Evolutionary conservation across 495 filamentous ascomycete species (phyloP).

Genomic region (Penicillium angulare): DNA sequence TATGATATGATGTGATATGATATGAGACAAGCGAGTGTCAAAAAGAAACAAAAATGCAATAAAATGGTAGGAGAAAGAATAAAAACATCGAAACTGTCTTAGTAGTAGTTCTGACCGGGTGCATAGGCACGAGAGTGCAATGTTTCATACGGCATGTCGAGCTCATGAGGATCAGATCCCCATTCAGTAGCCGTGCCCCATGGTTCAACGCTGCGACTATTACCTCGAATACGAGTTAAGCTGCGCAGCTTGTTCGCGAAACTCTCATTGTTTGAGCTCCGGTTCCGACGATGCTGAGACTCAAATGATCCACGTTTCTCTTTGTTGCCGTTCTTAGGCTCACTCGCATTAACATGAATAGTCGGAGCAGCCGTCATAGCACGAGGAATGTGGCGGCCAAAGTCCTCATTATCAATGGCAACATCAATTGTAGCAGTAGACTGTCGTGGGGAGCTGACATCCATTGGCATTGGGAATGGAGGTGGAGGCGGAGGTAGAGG

Average conservation of each 20-base stretch:
- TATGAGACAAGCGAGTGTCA: neutral
- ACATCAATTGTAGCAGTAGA: conserved; percentile 66
- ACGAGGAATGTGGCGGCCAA: conserved; percentile 36
- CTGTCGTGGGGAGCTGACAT: conserved; percentile 36
- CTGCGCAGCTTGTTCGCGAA: conserved; percentile 62
- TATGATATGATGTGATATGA: neutral
- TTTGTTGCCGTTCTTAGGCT: conserved; percentile 14
- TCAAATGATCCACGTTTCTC: conserved; percentile 47
- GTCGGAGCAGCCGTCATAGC: conserved; percentile 43
- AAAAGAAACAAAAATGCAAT: neutral
- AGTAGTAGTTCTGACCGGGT: neutral
- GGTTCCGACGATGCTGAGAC: conserved; percentile 67
- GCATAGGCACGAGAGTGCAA: conserved; percentile 14
- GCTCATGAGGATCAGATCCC: conserved; percentile 10
- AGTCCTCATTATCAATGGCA: conserved; percentile 60
- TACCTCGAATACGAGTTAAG: conserved; percentile 68
- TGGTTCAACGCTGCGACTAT: conserved; percentile 51
- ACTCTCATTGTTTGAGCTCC: conserved; percentile 63
- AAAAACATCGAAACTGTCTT: neutral
- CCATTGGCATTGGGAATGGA: conserved; percentile 30
- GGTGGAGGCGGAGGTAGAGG: conserved; percentile 64
- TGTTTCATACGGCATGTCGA: conserved; percentile 34
- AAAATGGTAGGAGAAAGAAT: neutral
- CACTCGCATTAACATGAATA: conserved; percentile 2
- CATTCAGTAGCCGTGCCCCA: conserved; percentile 14